Conservation (phyloP, 202 grass and related monocot genomes). For the Brachypodium distachyon region DNA sequence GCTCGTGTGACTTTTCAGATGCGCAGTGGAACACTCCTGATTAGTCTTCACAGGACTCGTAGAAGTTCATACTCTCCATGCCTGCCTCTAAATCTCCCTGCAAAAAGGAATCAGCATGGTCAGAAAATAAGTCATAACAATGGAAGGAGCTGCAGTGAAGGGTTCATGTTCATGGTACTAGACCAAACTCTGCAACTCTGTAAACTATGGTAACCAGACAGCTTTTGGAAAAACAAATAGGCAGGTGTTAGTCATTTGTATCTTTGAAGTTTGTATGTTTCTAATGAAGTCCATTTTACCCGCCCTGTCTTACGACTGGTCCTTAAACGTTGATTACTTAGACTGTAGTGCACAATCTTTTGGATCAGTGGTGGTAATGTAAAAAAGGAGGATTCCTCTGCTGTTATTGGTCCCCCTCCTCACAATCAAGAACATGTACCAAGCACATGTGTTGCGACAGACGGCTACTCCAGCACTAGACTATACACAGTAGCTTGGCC, state of each 20-base stretch:
- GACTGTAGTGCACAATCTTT: too few relatives aligned
- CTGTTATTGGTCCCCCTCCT: not conserved
- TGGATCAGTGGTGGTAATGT: too few relatives aligned
- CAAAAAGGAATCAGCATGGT: slow-evolving; percentile 13
- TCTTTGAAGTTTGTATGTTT: not conserved
- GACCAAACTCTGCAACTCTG: not conserved
- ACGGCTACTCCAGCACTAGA: not conserved
- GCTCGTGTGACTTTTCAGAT: not conserved
- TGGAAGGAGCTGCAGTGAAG: not conserved
- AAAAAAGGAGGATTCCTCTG: not conserved
- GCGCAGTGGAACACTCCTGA: not conserved
- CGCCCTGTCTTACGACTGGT: too few relatives aligned
- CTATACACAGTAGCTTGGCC: not conserved
- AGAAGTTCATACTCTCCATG: slow-evolving; percentile 24
- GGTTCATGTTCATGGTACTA: not conserved
- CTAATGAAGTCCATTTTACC: too few relatives aligned
- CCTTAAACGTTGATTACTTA: too few relatives aligned
- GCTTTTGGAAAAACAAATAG: not conserved
- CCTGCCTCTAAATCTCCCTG: slow-evolving; percentile 26
- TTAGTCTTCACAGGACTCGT: slow-evolving; percentile 6
- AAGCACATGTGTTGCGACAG: not conserved
- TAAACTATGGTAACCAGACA: not conserved
- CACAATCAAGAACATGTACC: not conserved
- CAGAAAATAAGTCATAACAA: not conserved
- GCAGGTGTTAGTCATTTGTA: not conserved